Base-by-base conservation (phyloP, 2,329 filamentous ascomycete species). In the Lecanicillium sp. region DNA sequence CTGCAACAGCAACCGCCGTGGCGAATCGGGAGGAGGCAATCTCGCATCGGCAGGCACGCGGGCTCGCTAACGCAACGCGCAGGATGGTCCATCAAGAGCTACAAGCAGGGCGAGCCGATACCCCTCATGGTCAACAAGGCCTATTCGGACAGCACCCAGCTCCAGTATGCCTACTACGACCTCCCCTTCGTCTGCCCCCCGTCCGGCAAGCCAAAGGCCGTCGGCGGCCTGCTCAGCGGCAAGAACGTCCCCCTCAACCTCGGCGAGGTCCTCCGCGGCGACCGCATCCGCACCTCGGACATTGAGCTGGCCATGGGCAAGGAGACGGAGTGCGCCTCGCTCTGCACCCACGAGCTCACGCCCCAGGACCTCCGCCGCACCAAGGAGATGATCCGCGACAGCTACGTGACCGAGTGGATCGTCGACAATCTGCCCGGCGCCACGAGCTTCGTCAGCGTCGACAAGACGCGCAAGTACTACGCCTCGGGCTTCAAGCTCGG, bases 351-450 rank as follows among this genome's bases (percentile, higher is more conserved):
- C 43, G 75, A 84, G 47, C 72, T 93, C 14, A 77, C 78, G 53
- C 75, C 79, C 32, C 72, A 73, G 38, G 84, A 83, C 39, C 65
- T 94, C 50, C 75, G 77, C 56, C 78, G 81, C 61, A 85, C 86
- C 4, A 79, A 78, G 56, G 74, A 90, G 52, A 69, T 95, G 59
- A 83, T 95, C 32, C 78, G 77, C 52, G 79, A 90, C 45, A 87
- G 86, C 29, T 94, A 93, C 63, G 82, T 93, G n/a, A 83, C 84
- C 2, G 89, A 95, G 66, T 95, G 89, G 90, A 94, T 95, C 56
- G 86, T 93, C 54, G 89, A 95, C 65, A 95, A 95, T 59, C 74
- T 95, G 9, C 89, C 90, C 1, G 89, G 89, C 6, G 89, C 89
- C 29, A 94, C 89, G 8, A 90, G 84, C 63, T 94, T 94, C 60